Conservation (phyloP, 2,329 filamentous ascomycete species). For the Fragosphaeria purpurea region DNA sequence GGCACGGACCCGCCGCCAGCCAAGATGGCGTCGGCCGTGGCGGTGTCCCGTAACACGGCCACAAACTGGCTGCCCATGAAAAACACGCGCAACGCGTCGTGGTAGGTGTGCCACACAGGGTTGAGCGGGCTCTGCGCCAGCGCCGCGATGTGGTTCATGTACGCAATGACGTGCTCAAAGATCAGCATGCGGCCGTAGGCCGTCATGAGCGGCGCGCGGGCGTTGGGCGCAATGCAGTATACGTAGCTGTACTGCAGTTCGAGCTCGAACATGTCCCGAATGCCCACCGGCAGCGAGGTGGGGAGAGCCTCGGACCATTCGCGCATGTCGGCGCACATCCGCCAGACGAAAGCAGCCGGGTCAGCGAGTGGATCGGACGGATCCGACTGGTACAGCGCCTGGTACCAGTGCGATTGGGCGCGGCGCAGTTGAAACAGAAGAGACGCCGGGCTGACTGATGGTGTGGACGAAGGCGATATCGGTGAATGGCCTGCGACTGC, state of each 20-base stretch:
- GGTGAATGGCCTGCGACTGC: constrained; percentile 20
- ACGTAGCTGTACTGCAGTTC: constrained; percentile 87
- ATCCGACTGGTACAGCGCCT: constrained; percentile 73
- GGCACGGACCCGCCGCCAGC: constrained; percentile 34
- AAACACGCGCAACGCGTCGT: constrained; percentile 77
- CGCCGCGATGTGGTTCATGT: constrained; percentile 63
- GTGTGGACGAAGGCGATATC: constrained; percentile 28
- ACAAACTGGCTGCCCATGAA: constrained; percentile 59
- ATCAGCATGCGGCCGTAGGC: constrained; percentile 71
- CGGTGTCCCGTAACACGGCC: constrained; percentile 46
- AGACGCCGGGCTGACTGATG: constrained; percentile 57
- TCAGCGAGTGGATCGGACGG: constrained; percentile 54
- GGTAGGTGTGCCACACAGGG: constrained; percentile 68
- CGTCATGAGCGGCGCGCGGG: constrained; percentile 59
- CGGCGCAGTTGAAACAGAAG: constrained; percentile 75
- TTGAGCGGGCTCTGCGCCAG: constrained; percentile 50
- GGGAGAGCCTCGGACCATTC: constrained; percentile 76
- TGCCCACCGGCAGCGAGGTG: constrained; percentile 49
- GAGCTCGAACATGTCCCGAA: constrained; percentile 71
- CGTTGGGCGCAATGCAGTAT: constrained; percentile 75
- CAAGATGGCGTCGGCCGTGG: constrained; percentile 41
- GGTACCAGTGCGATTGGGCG: constrained; percentile 82
- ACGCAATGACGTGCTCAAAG: constrained; percentile 79
- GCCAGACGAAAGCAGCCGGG: constrained; percentile 62
- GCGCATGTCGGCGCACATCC: constrained; percentile 64